A percentile compares a stretch with the other conserved stretches of the same genome.
Evolutionary conservation across 2,329 filamentous ascomycete genomes (phyloP).

Genomic region (Metarhizium album): DNA sequence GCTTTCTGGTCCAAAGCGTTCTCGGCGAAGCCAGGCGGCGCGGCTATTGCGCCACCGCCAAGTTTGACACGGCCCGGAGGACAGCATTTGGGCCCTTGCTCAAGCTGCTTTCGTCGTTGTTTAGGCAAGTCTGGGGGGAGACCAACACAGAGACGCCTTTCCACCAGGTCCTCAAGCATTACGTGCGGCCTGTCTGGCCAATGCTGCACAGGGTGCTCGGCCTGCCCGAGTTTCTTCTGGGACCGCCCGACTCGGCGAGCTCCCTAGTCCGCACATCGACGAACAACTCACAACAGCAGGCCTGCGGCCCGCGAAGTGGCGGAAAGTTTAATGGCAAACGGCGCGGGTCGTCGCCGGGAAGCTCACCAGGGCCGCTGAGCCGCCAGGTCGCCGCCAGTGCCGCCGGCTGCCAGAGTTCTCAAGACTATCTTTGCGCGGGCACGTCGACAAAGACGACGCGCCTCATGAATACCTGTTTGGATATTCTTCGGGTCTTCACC

Average conservation of each 20-base stretch:
- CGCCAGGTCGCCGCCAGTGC: conserved; percentile 6
- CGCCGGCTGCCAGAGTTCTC: conserved; percentile 37
- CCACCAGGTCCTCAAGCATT: conserved; percentile 50
- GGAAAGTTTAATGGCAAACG: conserved; percentile 25
- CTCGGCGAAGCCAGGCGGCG: conserved; percentile 48
- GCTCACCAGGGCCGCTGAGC: conserved; percentile 26
- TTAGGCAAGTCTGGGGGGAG: conserved; percentile 58
- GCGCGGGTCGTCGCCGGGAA: conserved; percentile 39
- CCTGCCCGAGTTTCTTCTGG: conserved; percentile 59
- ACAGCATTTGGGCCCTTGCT: conserved; percentile 53
- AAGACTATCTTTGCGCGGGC: conserved; percentile 49
- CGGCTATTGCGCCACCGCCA: conserved; percentile 55
- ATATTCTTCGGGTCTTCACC: conserved; percentile 73
- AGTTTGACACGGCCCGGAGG: conserved; percentile 52
- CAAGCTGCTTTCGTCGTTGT: conserved; percentile 54
- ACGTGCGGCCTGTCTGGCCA: conserved; percentile 53
- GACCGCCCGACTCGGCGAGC: conserved; percentile 29
- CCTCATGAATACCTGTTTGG: conserved; percentile 78
- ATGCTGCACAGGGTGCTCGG: conserved; percentile 50
- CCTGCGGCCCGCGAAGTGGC: conserved; percentile 17
- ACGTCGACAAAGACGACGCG: conserved; percentile 55
- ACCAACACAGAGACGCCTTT: conserved; percentile 54
- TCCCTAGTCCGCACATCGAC: conserved; percentile 4
- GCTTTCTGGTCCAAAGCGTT: conserved; percentile 51
- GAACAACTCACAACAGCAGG: neutral